Base-by-base conservation (phyloP, 768 basidiomycete genomes). In the Daedaleopsis nitida region DNA sequence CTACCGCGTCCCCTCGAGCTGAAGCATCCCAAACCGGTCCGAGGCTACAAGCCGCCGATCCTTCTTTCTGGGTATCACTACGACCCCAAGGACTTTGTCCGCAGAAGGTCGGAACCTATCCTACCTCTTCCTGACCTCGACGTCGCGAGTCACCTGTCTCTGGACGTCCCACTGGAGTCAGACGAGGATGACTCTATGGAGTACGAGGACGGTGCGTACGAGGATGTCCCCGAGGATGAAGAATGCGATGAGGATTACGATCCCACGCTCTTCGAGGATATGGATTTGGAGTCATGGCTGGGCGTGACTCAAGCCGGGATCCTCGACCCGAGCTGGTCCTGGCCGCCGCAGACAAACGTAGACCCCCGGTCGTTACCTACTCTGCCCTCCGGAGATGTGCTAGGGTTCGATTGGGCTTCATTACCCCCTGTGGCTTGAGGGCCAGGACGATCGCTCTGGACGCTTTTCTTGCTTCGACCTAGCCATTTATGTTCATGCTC, bases 1-100 rank as follows among this genome's bases (percentile, higher is more conserved):
- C 58, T 64, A 10, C 55, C 61, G 16, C 61, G 61, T 24, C 57
- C 44, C 16, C 52, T 64, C 48, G 62, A 64, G 58, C 55, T 64
- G 43, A 34, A 56, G 55, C 53, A 55, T 47, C 62, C 62, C 16
- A 58, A 49, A 48, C 62, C 62, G 58, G 62, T 64, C 58, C 62
- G 62, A 51, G 62, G 47, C 2, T 64, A 52, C 55, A 64, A 64
- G 62, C 62, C 62, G 54, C 62, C 57, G 44, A 59, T 64, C 58
- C 47, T 64, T 24, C 53, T 45, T 3, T 58, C 43, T 16, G 62
- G 53, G 43, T 9, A 16, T 14, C 54, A 64, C 6, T 64, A 59
- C 54, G 62, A 64, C 19, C 62, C 62, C 50, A 59, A 64, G 17
- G 58, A 64, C 45, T 64, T 64, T 45, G 58, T 59, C 43, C 55